Conservation (phyloP, 352 stramenopile species). For the Globisporangium nagaii region DNA sequence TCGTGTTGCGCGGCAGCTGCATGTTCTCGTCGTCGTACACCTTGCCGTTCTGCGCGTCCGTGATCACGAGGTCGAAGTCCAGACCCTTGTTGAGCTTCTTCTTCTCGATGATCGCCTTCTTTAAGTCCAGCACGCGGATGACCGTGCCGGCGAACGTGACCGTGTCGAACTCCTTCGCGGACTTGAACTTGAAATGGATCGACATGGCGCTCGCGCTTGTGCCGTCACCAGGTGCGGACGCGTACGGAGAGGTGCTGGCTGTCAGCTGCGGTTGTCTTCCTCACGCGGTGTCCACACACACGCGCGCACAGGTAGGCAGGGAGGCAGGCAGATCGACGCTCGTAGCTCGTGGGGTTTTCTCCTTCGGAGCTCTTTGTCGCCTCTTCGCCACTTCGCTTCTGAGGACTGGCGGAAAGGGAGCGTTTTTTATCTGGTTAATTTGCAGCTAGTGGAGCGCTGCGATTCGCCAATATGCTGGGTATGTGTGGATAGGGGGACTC, state of each 20-base stretch:
- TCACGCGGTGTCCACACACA: neutral
- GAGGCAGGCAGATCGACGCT: neutral
- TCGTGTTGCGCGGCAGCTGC: slow-evolving; percentile 87
- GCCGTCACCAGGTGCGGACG: too few species aligned
- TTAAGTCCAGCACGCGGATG: slow-evolving; percentile 87
- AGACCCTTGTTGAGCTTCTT: slow-evolving; percentile 91
- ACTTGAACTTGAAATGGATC: slow-evolving; percentile 92
- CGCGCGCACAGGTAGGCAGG: neutral
- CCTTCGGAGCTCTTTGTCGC: neutral
- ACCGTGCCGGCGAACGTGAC: slow-evolving; percentile 81
- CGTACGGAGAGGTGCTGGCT: too few species aligned
- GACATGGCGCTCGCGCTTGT: slow-evolving; percentile 49
- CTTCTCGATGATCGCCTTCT: slow-evolving; percentile 91
- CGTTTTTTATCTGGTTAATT: neutral
- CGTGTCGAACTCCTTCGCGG: slow-evolving; percentile 86
- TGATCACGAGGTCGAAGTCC: slow-evolving; percentile 91
- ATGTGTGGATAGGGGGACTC: too few species aligned
- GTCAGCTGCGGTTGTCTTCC: neutral
- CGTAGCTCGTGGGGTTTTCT: neutral
- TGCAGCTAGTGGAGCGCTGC: too few species aligned
- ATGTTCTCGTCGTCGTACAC: slow-evolving; percentile 90
- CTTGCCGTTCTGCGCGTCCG: slow-evolving; percentile 89
- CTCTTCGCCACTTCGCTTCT: neutral
- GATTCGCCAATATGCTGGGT: too few species aligned
- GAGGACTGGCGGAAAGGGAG: neutral